Percentiles rank a stretch among this genome's conserved stretches.
phyloP scores from a whole-genome alignment of 805 yeast species.

The Spathaspora sp. region DNA sequence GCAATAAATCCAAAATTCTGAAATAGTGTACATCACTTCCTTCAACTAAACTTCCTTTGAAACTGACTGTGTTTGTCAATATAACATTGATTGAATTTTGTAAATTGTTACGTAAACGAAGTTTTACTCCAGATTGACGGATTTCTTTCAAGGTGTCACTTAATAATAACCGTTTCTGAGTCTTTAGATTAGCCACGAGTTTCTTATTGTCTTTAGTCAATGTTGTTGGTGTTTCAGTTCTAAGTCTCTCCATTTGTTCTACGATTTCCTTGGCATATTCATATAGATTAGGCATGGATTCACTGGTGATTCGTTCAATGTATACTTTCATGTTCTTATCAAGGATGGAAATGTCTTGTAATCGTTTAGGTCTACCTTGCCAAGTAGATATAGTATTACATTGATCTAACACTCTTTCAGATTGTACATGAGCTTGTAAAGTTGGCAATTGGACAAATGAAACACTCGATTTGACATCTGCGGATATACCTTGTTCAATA shows the following conservation, averaged over 20 bases:
- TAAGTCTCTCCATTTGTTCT: constrained; percentile 57
- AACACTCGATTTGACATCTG: constrained; percentile 6
- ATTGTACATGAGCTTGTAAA: constrained; percentile 7
- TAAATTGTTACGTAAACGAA: constrained; percentile 63
- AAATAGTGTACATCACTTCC: constrained; percentile 54
- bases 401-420: constrained; percentile 8
- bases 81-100: constrained; percentile 62
- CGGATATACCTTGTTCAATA: constrained; percentile 56
- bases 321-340: constrained; percentile 55
- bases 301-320: constrained; percentile 26
- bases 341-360: constrained; percentile 49
- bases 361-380: constrained; percentile 52
- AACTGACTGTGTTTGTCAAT: constrained; percentile 50
- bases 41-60: constrained; percentile 31
- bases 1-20: constrained; percentile 73
- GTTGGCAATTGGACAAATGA: constrained; percentile 7
- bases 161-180: constrained; percentile 75
- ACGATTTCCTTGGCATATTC: constrained; percentile 53
- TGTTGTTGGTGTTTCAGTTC: constrained; percentile 72
- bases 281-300: constrained; percentile 45
- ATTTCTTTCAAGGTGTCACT: constrained; percentile 76
- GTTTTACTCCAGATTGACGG: constrained; percentile 70
- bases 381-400: constrained; percentile 43
- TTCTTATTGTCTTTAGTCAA: constrained; percentile 74
- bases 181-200: constrained; percentile 57